phyloP scores from a whole-genome alignment of 257 asterid genomes.

The Plantago elongata region DNA sequence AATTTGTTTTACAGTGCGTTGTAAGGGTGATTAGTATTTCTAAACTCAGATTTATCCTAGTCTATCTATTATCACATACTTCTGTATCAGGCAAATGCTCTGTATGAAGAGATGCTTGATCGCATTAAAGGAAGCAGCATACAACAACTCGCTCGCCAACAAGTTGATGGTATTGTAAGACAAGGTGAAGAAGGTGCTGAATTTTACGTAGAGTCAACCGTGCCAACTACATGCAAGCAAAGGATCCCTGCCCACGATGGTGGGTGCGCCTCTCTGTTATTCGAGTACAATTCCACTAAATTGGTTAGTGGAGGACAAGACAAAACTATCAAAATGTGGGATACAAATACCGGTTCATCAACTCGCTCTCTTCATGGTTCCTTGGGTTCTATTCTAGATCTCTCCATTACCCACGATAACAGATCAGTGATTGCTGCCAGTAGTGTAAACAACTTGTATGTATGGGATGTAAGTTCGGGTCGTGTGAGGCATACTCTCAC shows the following conservation, averaged over 20 bases:
- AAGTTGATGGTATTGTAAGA: slow-evolving; percentile 90
- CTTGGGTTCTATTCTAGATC: slow-evolving; percentile 76
- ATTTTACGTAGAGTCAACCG: slow-evolving; percentile 59
- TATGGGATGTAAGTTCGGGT: slow-evolving; percentile 77
- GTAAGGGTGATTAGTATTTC: slow-evolving; percentile 4
- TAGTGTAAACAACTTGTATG: slow-evolving; percentile 63
- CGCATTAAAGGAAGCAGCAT: slow-evolving; percentile 56
- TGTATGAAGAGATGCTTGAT: slow-evolving; percentile 61
- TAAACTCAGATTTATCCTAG: background rate
- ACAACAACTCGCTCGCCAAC: slow-evolving; percentile 70
- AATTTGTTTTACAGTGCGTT: background rate
- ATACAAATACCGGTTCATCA: slow-evolving; percentile 52
- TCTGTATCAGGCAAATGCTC: slow-evolving; percentile 60
- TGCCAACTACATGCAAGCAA: slow-evolving; percentile 73
- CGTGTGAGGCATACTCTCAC: slow-evolving; percentile 76
- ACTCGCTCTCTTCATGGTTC: slow-evolving; percentile 57
- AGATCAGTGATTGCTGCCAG: slow-evolving; percentile 79
- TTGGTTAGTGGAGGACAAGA: slow-evolving; percentile 92
- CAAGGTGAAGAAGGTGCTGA: slow-evolving; percentile 92
- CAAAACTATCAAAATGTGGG: slow-evolving; percentile 78
- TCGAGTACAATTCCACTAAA: slow-evolving; percentile 61
- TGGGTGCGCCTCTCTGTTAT: slow-evolving; percentile 65
- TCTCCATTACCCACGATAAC: slow-evolving; percentile 71
- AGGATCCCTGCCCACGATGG: slow-evolving; percentile 91
- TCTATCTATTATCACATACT: slow-evolving; percentile 14